A percentile compares a stretch with the other conserved stretches of the same genome.
These are phyloP conservation scores for Setaria italica DNA, from an alignment of 202 grass and related monocot genomes.

Conservation along the genomic window DNA sequence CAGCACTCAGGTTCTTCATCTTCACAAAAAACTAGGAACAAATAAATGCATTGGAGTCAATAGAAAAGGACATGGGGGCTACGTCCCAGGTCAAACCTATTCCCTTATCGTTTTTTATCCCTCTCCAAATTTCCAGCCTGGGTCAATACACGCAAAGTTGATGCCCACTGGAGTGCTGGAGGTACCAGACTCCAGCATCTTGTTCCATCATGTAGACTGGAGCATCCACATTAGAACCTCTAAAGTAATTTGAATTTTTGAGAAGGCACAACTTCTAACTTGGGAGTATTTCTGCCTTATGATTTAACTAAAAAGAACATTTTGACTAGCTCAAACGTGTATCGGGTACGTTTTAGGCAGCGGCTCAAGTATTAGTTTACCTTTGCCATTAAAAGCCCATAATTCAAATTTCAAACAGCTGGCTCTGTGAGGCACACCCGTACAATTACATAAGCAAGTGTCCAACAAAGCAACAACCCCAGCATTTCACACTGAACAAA, in stretches of 20 bases:
- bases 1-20: not conserved
- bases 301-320: not conserved
- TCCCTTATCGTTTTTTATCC: not conserved
- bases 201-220: not conserved
- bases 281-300: not conserved
- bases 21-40: slow-evolving; percentile 4
- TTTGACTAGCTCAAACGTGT: not conserved
- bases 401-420: not conserved
- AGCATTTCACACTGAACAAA: not conserved
- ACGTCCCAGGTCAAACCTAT: slow-evolving; percentile 1
- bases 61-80: not conserved
- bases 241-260: not conserved
- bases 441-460: slow-evolving; percentile 17
- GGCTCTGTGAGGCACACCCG: not conserved
- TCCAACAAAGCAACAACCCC: not conserved
- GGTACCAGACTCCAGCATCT: not conserved
- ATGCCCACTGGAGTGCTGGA: not conserved
- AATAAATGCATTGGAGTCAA: slow-evolving; percentile 10
- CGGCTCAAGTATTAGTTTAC: not conserved
- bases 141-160: not conserved
- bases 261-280: slow-evolving; percentile 7
- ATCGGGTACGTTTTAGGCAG: not conserved
- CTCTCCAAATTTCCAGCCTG: not conserved
- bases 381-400: not conserved
- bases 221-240: not conserved